Evolutionary conservation across 179 eudicot species (phyloP).

Genomic region (Monotropa hypopitys): DNA sequence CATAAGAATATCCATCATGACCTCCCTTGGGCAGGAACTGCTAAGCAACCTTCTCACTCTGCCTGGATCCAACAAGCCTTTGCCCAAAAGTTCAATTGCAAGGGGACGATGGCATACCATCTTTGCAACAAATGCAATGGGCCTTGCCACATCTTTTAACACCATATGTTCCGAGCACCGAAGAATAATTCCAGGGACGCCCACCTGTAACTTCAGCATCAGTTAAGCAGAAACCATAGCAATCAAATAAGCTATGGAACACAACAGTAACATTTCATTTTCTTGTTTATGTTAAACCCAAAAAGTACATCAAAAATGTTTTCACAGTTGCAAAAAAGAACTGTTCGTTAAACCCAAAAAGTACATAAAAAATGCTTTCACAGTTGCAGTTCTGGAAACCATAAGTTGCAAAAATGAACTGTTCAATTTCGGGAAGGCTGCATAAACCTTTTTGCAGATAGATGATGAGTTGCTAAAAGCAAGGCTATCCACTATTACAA

Average conservation of each 20-base stretch:
- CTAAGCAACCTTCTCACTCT: slow-evolving; percentile 64
- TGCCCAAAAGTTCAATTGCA: slow-evolving; percentile 61
- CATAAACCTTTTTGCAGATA: neutral
- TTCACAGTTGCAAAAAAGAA: neutral
- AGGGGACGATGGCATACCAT: slow-evolving; percentile 57
- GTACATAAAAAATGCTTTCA: neutral
- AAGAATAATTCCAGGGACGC: slow-evolving; percentile 57
- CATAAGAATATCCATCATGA: slow-evolving; percentile 69
- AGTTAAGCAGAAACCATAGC: slow-evolving; percentile 4
- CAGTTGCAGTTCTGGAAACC: neutral
- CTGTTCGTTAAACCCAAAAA: neutral
- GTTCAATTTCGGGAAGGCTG: neutral
- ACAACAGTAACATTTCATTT: neutral
- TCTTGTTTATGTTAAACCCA: neutral
- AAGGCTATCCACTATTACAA: neutral
- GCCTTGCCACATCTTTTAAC: slow-evolving; percentile 53
- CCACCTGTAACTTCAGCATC: slow-evolving; percentile 39
- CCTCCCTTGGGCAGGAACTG: slow-evolving; percentile 64
- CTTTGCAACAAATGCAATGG: slow-evolving; percentile 86
- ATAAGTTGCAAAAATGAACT: neutral
- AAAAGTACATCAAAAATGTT: neutral
- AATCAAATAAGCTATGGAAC: neutral
- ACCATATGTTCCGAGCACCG: slow-evolving; percentile 77
- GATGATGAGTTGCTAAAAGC: neutral
- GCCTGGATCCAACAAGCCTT: slow-evolving; percentile 65